Conservation (phyloP, 23 red algal species). For the Gracilariopsis chorda region DNA sequence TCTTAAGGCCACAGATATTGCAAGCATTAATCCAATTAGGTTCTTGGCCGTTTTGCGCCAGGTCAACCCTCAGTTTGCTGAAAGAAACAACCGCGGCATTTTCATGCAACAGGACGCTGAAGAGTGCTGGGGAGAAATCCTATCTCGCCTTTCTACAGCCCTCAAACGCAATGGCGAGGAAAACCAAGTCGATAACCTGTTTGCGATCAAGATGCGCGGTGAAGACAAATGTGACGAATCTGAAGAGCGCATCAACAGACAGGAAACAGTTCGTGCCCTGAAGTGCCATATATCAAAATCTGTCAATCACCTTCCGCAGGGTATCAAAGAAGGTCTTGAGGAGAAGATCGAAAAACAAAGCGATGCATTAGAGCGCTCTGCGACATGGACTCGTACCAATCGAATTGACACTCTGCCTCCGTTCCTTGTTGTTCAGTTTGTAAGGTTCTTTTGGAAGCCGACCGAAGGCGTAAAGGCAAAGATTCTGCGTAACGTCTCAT, state of each 20-base stretch:
- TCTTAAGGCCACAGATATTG: not conserved
- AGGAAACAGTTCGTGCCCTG: slow-evolving; percentile 61
- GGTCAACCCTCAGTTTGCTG: slow-evolving; percentile 93
- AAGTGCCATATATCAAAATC: slow-evolving; percentile 86
- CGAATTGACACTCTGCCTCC: slow-evolving; percentile 79
- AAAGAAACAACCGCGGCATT: slow-evolving; percentile 57
- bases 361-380: slow-evolving; percentile 45
- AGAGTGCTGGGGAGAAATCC: slow-evolving; percentile 85
- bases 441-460: slow-evolving; percentile 99
- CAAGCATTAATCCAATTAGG: slow-evolving; percentile 50
- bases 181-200: slow-evolving; percentile 80
- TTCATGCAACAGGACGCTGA: slow-evolving; percentile 98
- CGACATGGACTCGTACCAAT: slow-evolving; percentile 64
- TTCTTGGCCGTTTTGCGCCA: slow-evolving; percentile 70
- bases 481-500: slow-evolving; percentile 90
- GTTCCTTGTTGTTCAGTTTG: slow-evolving; percentile 89
- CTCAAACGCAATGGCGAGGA: not conserved
- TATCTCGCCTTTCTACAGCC: slow-evolving; percentile 35
- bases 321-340: slow-evolving; percentile 76
- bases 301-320: slow-evolving; percentile 81
- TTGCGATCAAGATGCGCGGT: slow-evolving; percentile 62
- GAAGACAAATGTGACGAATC: slow-evolving; percentile 76
- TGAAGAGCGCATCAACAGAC: slow-evolving; percentile 32
- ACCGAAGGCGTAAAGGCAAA: slow-evolving; percentile 95
- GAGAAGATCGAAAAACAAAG: slow-evolving; percentile 82